Evolutionary conservation across 148 eudicot species (phyloP).

Genomic region (Diospyros kaki): DNA sequence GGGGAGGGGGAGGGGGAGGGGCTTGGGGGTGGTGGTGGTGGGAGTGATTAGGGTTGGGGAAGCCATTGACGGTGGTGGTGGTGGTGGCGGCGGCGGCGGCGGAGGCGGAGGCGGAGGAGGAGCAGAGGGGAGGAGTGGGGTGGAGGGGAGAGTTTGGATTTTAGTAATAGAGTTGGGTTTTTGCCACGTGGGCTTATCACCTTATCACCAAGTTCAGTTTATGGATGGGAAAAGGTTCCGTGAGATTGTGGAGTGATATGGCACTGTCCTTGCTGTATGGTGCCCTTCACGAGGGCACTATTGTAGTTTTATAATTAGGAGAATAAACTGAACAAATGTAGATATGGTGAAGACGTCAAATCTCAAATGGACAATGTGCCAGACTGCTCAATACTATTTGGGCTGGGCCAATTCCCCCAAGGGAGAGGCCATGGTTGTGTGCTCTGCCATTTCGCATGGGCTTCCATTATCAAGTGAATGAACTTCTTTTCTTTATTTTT

Average conservation of each 20-base stretch:
- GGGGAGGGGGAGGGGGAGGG: slow-evolving; percentile 13
- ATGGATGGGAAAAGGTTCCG: slow-evolving; percentile 52
- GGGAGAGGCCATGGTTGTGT: too few species aligned
- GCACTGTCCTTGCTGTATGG: not conserved
- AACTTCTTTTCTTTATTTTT: too few species aligned
- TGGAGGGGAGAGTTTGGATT: slow-evolving; percentile 7
- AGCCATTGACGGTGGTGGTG: slow-evolving; percentile 37
- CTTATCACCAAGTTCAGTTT: slow-evolving; percentile 57
- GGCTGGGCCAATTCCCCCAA: too few species aligned
- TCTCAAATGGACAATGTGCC: too few species aligned
- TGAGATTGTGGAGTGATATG: slow-evolving; percentile 33
- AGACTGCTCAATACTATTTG: too few species aligned
- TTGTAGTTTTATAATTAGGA: too few species aligned
- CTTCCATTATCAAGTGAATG: too few species aligned
- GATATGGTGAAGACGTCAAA: too few species aligned
- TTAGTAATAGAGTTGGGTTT: slow-evolving; percentile 13
- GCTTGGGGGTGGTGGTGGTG: slow-evolving; percentile 33
- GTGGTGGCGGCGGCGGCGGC: too few species aligned
- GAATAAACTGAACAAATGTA: too few species aligned
- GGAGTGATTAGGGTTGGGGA: slow-evolving; percentile 70
- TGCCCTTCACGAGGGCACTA: too few species aligned
- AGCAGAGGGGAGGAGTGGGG: slow-evolving; percentile 6
- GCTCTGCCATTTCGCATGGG: too few species aligned
- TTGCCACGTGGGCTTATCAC: slow-evolving; percentile 72
- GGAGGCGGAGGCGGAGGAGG: not conserved